Evolutionary conservation across 192 early-diverging fungal species (phyloP).

Genomic region (Backusella circina): DNA sequence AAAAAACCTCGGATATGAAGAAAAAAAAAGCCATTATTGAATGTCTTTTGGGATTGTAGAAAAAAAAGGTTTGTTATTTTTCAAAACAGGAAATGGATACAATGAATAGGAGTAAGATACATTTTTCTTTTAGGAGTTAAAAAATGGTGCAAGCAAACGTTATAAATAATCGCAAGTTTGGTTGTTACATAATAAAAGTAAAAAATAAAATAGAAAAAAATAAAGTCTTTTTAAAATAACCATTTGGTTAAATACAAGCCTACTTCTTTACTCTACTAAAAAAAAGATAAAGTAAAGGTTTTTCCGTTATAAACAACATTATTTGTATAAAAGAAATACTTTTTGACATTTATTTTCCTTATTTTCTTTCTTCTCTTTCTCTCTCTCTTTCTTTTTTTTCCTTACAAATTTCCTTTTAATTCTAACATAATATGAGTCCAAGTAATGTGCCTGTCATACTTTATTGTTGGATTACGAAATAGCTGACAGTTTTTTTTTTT

Average conservation of each 20-base stretch:
- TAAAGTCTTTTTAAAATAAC: background rate
- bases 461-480: background rate
- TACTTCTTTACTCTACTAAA: background rate
- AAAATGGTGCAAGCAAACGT: background rate
- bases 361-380: background rate
- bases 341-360: conserved; percentile 3
- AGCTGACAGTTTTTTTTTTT: background rate
- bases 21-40: background rate
- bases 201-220: background rate
- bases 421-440: background rate
- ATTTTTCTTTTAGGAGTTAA: background rate
- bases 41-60: background rate
- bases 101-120: background rate
- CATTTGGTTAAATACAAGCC: background rate
- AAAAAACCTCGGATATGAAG: background rate
- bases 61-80: background rate
- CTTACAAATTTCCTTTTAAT: background rate
- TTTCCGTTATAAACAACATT: background rate
- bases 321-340: background rate
- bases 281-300: background rate
- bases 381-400: background rate
- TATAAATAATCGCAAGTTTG: background rate
- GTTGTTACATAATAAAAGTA: background rate
- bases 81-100: background rate
- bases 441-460: background rate